Evolutionary conservation across 2,329 filamentous ascomycete genomes (phyloP).

Genomic region (Clarireedia hainanense): DNA sequence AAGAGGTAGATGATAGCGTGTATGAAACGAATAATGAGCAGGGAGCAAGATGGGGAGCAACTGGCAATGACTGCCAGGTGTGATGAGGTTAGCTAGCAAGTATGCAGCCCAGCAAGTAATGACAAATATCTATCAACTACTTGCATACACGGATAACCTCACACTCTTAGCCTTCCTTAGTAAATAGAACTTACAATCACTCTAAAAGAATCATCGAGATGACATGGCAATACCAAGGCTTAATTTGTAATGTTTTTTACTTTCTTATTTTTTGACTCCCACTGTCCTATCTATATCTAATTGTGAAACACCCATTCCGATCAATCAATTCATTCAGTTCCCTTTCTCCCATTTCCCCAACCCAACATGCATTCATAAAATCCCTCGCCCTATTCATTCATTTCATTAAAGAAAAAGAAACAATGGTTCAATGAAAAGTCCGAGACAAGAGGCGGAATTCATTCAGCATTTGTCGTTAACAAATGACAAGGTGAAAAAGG

Average conservation of each 20-base stretch:
- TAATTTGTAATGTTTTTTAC: conserved; percentile 10
- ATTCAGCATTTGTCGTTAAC: not conserved
- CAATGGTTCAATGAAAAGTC: not conserved
- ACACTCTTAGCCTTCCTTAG: too few species aligned
- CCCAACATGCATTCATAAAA: not conserved
- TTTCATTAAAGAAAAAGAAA: not conserved
- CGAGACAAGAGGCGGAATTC: not conserved
- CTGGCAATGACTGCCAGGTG: not conserved
- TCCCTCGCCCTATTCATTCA: not conserved
- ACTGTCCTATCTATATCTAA: conserved; percentile 7
- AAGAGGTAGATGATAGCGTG: not conserved
- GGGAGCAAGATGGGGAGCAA: not conserved
- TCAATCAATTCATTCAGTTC: not conserved
- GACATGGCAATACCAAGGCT: not conserved
- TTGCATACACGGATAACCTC: too few species aligned
- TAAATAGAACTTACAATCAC: too few species aligned
- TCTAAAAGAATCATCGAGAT: too few species aligned
- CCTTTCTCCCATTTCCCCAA: not conserved
- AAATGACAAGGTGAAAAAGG: not conserved
- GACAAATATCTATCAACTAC: too few species aligned
- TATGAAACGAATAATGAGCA: not conserved
- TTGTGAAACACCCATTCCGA: not conserved
- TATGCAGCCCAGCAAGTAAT: too few species aligned
- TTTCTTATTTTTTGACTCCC: conserved; percentile 6
- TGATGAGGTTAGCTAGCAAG: too few species aligned